Evolutionary conservation across 2,329 filamentous ascomycete species (phyloP), one percentile per base, ranked within the genome.

Genomic region (Arthrobotrys conoides): DNA sequence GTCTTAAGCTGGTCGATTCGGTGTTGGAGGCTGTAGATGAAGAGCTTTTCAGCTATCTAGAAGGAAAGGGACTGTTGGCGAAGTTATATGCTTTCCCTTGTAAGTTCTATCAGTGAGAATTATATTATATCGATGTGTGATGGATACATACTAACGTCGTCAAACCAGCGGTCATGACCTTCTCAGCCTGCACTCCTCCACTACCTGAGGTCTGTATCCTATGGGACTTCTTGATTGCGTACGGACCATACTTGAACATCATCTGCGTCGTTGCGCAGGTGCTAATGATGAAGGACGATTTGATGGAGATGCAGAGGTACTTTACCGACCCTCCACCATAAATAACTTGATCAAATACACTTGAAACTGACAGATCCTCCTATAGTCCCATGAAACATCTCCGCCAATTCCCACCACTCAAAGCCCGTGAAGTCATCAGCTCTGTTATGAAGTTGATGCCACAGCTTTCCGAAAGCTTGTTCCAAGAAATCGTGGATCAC

Each of bases 171-270:
- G 96, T 99, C 0, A 87, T 98, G 80, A 99, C 96, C 0, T 88
- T 99, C 64, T 97, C 94, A 83, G 96, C 96, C 27, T 98, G 96
- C 84, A 99, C 96, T 16, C 96, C 96, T 16, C 96, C 96, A 1
- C 85, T 99, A 69, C 95, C 95, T 0, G 95, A 99, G 85, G 96
- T 99, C 0, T 85, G 99, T 70, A 90, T 92, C 80, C 88, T 99
- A 1, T 99, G 96, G 96, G 96, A 99, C 84, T 99, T 99, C 82
- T 85, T 99, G 22, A 97, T 99, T 83, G 95, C 96, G 0, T 99
- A 97, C 82, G 96, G 96, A 0, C 91, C 94, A 41, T 96, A 99
- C 84, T 85, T 99, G 79, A 99, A 99, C 83, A 93, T 99, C 71
- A 86, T 99, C 22, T 98, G 96, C 84, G 97, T 99, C 80, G 96